Conservation (phyloP, 169 alveolate species). For the Nephromyces sp. region DNA sequence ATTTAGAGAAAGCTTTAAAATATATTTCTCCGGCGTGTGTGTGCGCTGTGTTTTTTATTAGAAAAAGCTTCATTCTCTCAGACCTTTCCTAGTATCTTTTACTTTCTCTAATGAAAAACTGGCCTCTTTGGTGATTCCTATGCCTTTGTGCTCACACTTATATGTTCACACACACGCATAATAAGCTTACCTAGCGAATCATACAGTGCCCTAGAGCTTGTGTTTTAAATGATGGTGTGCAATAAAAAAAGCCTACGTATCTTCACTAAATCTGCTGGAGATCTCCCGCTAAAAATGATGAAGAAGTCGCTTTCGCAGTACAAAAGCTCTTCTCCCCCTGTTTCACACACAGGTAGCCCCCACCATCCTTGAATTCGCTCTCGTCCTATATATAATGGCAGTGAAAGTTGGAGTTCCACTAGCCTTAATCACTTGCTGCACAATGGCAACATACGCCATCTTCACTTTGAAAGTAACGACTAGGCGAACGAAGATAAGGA, state of each 20-base stretch:
- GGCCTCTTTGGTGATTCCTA: no score
- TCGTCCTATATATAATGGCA: conserved; percentile 33
- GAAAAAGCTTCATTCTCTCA: no score
- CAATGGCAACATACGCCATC: conserved; percentile 44
- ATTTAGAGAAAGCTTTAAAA: no score
- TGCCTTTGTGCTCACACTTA: no score
- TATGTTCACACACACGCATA: neutral
- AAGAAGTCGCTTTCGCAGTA: neutral
- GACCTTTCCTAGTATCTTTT: no score
- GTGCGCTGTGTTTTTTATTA: no score
- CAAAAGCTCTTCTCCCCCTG: conserved; percentile 3
- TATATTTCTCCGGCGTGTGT: no score
- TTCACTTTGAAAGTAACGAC: conserved; percentile 44
- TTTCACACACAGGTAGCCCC: conserved; percentile 41
- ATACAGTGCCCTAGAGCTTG: neutral
- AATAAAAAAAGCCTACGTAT: neutral
- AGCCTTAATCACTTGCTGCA: conserved; percentile 37
- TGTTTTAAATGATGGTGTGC: neutral
- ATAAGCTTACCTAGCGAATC: neutral
- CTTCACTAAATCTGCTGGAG: neutral
- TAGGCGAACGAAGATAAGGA: conserved; percentile 36
- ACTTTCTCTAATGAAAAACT: no score
- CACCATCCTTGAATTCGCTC: conserved; percentile 39
- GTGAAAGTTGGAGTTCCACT: conserved; percentile 44
- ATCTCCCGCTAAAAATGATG: neutral